Base-by-base conservation (phyloP, 495 filamentous ascomycete species). In the Aspergillus indologenus region DNA sequence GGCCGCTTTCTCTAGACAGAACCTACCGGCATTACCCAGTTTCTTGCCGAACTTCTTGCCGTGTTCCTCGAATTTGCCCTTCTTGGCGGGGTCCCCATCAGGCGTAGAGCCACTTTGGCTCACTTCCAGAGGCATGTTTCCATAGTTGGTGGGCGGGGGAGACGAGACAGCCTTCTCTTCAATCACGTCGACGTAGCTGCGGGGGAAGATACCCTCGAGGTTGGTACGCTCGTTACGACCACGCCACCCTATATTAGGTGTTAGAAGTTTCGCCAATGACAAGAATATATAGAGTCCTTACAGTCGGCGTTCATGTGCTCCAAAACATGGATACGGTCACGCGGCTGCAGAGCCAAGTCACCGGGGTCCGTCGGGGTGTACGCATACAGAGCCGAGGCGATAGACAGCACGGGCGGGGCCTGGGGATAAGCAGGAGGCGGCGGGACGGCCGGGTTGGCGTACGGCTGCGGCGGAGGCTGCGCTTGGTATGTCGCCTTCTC, bases 291-390 rank as follows among this genome's bases (percentile, higher is more conserved):
- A 44, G 22, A 34, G 26, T 63, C 66, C 76, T 59, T 78, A 95
- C 94, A 98, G 66, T 98, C 94, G 19, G 84, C 85, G 64, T 97
- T 98, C 85, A 95, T 91, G 74, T 96, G 90, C 69, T 96, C 90
- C 49, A 83, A 78, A 23, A 98, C 87, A 50, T 84, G 81, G 62
- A 98, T 78, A 21, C 81, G 79, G 73, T 96, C 92, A 65, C 91
- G 85, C 24, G 84, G 84, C 57, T 85, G 79, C 62, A 98, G 81
- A 1, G 81, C 81, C 54, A 92, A 78, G 70, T 98, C 94, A 42
- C 90, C 89, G 6, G 85, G 75, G 61, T 96, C 90, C 29, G 85
- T 81, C 15, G 86, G 87, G 23, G 78, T 80, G 77, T 96, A 98
- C 59, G 83, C 82, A 74, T 94, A 97, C 7, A 96, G 79, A 5